Evolutionary conservation across 805 yeast genomes (phyloP), one percentile per base, ranked within the genome.

Genomic region (Candida maltosa): DNA sequence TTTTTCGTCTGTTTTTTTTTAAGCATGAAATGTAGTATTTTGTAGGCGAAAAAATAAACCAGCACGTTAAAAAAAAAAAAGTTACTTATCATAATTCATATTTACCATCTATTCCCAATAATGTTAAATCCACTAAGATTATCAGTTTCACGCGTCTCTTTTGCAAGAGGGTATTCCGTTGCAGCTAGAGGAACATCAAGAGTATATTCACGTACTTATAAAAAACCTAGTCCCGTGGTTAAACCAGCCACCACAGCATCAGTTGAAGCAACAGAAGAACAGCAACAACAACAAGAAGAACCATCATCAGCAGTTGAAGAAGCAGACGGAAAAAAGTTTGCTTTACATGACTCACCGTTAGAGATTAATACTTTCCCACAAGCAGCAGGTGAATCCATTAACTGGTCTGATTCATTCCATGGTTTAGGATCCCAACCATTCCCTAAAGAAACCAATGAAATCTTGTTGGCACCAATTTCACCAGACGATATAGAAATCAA

Each of bases 371-470:
- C 29, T 11, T n/a, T n/a, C n/a, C 15, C 17, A 16, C n/a, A n/a
- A 14, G 4, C 38, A 6, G 19, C 23, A 8, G 8, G 31, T 7
- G 21, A 26, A 14, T 40, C 36, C 1, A 48, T 70, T 26, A 79
- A 91, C 58, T 93, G 97, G 97, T 73, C 89, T 9, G 80, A 76
- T 17, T 85, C 96, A 2, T 93, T 82, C 66, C 83, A 76, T 48
- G 97, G 97, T 0, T 64, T 93, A 22, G 96, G 96, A 5, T 63
- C 77, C 3, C 76, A 70, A n/a, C 82, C 96, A 1, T 91, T 93
- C 50, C 62, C 79, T 4, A 67, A 67, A 11, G 75, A 76, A 26
- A 69, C 80, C 0, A 79, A 77, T 36, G 73, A 75, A 17, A 67
- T 76, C n/a, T 63, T 93, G 12, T 54, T 78, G 35, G 75, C 80